Evolutionary conservation across 208 protist species (phyloP).

Genomic region (Leishmania tarentolae): DNA sequence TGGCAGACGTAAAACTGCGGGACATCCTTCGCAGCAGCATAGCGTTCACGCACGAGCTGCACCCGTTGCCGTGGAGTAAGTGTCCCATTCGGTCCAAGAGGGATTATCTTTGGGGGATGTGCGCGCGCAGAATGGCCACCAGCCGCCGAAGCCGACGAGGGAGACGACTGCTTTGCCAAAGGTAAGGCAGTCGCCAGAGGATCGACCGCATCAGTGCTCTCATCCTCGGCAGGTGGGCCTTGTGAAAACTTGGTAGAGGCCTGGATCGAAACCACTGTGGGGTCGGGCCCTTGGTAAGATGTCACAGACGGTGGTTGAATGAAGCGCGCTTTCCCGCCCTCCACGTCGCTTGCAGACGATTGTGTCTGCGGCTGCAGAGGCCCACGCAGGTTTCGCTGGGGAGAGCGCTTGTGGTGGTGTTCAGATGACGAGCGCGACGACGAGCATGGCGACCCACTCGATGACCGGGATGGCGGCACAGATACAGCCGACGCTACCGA

Average conservation of each 20-base stretch:
- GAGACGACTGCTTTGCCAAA: background rate
- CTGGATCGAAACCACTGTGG: slow-evolving; percentile 10
- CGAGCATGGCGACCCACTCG: slow-evolving; percentile 3
- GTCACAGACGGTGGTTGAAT: slow-evolving; percentile 19
- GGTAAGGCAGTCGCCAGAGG: background rate
- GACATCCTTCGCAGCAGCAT: slow-evolving; percentile 59
- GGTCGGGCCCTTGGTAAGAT: slow-evolving; percentile 3
- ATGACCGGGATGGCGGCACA: slow-evolving; percentile 5
- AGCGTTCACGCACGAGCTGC: slow-evolving; percentile 71
- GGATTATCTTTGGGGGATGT: slow-evolving; percentile 49
- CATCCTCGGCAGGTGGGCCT: background rate
- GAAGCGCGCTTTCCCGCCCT: slow-evolving; percentile 14
- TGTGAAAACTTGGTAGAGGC: background rate
- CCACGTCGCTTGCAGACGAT: background rate
- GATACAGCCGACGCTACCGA: slow-evolving; percentile 15
- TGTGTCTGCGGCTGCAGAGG: background rate
- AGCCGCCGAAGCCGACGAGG: background rate
- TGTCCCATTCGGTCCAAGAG: slow-evolving; percentile 68
- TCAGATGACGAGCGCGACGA: slow-evolving; percentile 14
- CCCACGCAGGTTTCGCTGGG: background rate
- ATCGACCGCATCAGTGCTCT: background rate
- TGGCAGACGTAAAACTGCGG: slow-evolving; percentile 84
- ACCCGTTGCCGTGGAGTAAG: slow-evolving; percentile 65
- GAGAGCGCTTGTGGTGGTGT: background rate
- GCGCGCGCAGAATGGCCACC: slow-evolving; percentile 1